Evolutionary conservation across 2,329 filamentous ascomycete genomes (phyloP).

Genomic region (Tolypocladium sp.): DNA sequence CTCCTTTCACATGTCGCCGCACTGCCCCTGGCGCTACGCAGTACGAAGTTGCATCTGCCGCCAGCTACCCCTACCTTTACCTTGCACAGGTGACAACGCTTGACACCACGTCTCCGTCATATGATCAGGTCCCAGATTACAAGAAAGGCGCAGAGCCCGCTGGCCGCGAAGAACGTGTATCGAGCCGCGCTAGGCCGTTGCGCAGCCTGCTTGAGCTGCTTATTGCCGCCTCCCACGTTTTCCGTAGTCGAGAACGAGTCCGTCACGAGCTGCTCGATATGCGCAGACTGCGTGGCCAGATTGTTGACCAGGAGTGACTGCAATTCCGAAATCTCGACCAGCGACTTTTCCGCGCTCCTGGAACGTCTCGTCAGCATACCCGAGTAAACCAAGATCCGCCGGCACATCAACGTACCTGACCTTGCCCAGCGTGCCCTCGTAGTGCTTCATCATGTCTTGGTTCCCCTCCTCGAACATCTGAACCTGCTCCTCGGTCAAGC

Average conservation of each 20-base stretch:
- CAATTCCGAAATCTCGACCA: conserved; percentile 86
- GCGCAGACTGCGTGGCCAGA: conserved; percentile 73
- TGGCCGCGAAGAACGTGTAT: conserved; percentile 73
- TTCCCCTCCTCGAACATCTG: conserved; percentile 94
- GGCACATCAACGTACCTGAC: conserved; percentile 61
- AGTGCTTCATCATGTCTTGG: conserved; percentile 84
- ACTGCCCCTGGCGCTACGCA: neutral
- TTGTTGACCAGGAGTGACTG: conserved; percentile 85
- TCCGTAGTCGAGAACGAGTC: conserved; percentile 76
- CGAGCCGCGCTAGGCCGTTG: conserved; percentile 63
- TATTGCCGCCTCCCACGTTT: conserved; percentile 84
- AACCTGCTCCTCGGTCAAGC: conserved; percentile 73
- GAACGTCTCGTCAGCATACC: conserved; percentile 3
- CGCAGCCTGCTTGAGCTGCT: conserved; percentile 77
- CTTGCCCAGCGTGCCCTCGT: conserved; percentile 89
- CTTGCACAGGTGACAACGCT: neutral
- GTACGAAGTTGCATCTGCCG: neutral
- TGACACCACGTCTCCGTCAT: conserved; percentile 12
- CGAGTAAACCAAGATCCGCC: too few relatives aligned
- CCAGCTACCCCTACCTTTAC: neutral
- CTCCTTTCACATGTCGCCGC: conserved; percentile 1
- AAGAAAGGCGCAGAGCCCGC: conserved; percentile 64
- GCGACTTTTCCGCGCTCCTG: conserved; percentile 80
- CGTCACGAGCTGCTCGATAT: conserved; percentile 79
- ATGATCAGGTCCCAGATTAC: conserved; percentile 70